These are phyloP conservation scores for Diaporthe citrichinensis DNA, from an alignment of 2,329 filamentous ascomycete genomes.

Conservation along the genomic window DNA sequence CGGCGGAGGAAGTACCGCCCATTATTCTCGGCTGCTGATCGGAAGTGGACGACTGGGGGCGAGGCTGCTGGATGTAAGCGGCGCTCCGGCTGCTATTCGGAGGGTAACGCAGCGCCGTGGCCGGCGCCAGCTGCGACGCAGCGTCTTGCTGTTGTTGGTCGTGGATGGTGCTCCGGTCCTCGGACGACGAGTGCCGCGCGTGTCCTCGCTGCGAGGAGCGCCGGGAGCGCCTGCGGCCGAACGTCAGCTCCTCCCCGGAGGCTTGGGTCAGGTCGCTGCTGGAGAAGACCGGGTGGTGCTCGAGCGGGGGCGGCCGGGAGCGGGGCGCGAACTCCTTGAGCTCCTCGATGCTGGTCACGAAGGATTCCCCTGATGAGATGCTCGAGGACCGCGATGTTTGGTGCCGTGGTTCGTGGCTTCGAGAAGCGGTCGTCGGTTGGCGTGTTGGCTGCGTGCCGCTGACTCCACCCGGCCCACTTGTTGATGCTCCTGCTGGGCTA, in stretches of 20 bases:
- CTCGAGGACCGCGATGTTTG: constrained; percentile 9
- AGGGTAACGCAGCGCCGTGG: constrained; percentile 34
- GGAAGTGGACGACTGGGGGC: constrained; percentile 23
- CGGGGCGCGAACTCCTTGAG: constrained; percentile 6
- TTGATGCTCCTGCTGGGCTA: background rate
- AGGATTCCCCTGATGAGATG: constrained; percentile 34
- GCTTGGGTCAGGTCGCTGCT: background rate
- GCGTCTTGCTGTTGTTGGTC: background rate
- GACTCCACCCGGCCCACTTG: background rate
- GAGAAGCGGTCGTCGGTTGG: background rate
- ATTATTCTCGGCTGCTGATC: constrained; percentile 31
- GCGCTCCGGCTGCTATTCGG: constrained; percentile 42
- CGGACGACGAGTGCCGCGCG: constrained; percentile 17
- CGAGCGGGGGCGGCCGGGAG: constrained; percentile 17
- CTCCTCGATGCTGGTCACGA: constrained; percentile 33
- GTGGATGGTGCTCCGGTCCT: constrained; percentile 26
- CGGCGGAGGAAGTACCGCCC: background rate
- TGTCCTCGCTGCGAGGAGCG: background rate
- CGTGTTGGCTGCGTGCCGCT: background rate
- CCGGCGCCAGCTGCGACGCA: background rate
- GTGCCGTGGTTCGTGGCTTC: background rate
- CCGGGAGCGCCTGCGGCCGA: constrained; percentile 32
- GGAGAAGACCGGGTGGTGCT: constrained; percentile 22
- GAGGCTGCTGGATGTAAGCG: constrained; percentile 19
- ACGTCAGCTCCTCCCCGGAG: background rate